Base-by-base conservation (phyloP, 768 basidiomycete genomes). In the Auricularia heimuer region DNA sequence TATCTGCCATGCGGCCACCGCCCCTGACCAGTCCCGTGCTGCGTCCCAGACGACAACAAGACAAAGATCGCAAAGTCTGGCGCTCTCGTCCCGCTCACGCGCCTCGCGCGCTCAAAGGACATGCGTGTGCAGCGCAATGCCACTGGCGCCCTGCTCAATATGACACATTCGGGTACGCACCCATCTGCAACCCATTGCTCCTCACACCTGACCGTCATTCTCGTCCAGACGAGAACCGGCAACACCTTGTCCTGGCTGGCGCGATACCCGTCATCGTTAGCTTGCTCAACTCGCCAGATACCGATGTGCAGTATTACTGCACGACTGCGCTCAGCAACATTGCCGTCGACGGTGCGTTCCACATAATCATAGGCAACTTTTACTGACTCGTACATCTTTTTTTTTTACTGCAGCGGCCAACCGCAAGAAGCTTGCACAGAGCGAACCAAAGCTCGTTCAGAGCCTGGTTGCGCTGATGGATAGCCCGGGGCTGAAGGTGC, bases 271-370 rank as follows among this genome's bases (percentile, higher is more conserved):
- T 99, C 36, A 84, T 96, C 11, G 97, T 99, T 69, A 89, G 89
- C 71, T 81, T 99, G 39, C 80, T 99, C 67, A 97, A 95, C 73
- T 94, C 92, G 4, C 86, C 90, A 61, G 97, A 99, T 74, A 99
- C 97, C n/a, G 97, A 99, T 73, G 97, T 99, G 2, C 97, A 99
- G 75, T 99, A 99, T 73, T 99, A 99, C 74, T 99, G 97, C 77
- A 99, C 97, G 4, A 99, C 97, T 12, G 97, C 97, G 4, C 77
- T 99, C 70, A 94, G 92, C 74, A 99, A 99, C 72, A 99, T 99
- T 69, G 97, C 97, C 39, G 97, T 99, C 6, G 97, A 99, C 77
- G 90, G 93, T 86, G 70, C 67, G 75, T 42, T 7, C 39, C 12
- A 14, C 39, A 42, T 14, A 42, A 42, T 42, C 1, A 42, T 69